These are phyloP conservation scores for Piedraia hortae DNA, from an alignment of 2,329 filamentous ascomycete species.

Conservation along the genomic window DNA sequence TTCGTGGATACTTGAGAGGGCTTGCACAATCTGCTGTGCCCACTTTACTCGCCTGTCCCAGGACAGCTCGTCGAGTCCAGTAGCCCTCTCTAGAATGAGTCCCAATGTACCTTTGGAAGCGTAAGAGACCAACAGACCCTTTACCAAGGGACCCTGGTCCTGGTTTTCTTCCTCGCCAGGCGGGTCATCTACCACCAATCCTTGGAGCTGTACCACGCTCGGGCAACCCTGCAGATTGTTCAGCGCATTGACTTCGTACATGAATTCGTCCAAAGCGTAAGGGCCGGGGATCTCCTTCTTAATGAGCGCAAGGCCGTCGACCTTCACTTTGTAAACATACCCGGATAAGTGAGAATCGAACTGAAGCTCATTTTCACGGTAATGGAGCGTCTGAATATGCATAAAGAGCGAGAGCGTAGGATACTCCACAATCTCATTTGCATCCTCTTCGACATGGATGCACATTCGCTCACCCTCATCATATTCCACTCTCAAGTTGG, in stretches of 20 bases:
- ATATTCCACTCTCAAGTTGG: slow-evolving; percentile 82
- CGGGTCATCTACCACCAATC: slow-evolving; percentile 55
- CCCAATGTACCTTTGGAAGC: slow-evolving; percentile 69
- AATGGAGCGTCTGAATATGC: slow-evolving; percentile 32
- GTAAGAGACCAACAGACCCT: slow-evolving; percentile 69
- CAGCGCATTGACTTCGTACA: slow-evolving; percentile 94
- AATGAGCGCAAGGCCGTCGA: slow-evolving; percentile 43
- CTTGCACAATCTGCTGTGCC: slow-evolving; percentile 74
- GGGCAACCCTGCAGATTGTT: slow-evolving; percentile 42
- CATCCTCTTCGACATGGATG: slow-evolving; percentile 92
- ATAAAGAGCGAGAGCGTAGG: slow-evolving; percentile 45
- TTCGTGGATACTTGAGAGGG: slow-evolving; percentile 79
- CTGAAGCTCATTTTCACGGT: slow-evolving; percentile 44
- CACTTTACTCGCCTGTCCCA: slow-evolving; percentile 60
- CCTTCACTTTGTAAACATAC: slow-evolving; percentile 80
- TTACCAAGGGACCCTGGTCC: slow-evolving; percentile 41
- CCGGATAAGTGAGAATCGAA: slow-evolving; percentile 89
- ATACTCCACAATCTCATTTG: slow-evolving; percentile 80
- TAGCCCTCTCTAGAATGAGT: slow-evolving; percentile 63
- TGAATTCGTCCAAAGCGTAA: slow-evolving; percentile 82
- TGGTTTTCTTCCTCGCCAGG: too few relatives aligned
- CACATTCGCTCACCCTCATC: slow-evolving; percentile 60
- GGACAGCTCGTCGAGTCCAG: slow-evolving; percentile 24
- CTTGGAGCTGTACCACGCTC: slow-evolving; percentile 65
- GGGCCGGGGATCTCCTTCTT: slow-evolving; percentile 97